Evolutionary conservation across 805 yeast species (phyloP), one percentile per base, ranked within the genome.

Genomic region (Blastobotrys mokoenaii): DNA sequence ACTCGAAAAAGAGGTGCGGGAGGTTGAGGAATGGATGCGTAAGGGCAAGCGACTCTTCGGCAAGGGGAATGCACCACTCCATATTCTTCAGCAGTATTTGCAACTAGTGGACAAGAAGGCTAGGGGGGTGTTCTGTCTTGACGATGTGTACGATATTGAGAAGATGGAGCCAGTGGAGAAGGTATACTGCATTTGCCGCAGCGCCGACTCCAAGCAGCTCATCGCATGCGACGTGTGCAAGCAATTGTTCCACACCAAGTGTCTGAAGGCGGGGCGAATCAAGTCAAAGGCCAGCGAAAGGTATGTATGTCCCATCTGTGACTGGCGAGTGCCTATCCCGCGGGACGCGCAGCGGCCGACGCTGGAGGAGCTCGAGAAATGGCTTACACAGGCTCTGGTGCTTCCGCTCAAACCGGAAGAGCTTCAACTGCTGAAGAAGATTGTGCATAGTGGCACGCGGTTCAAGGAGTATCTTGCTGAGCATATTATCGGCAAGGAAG

Each of bases 211-310:
- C 56, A 95, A 96, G 0, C 79, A 82, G 58, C 86, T 95, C 27
- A 80, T 89, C 41, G 95, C 87, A 62, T 88, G 97, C 69, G 96
- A 87, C 54, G 71, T 72, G 47, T 88, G 97, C 63, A 78, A 84
- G 10, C 95, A 81, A 8, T 88, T 96, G 96, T 95, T 86, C 59
- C 97, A 88, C 59, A 94, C 93, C 1, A 83, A 71, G 62, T 88
- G 97, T 69, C 88, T 88, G 35, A 53, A 54, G 43, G 44, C 55
- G n/a, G 48, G 58, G 1, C 48, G 59, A 17, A 50, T 51, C 17
- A 47, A 54, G 31, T n/a, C 51, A n/a, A 49, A 50, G 41, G 65
- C 63, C 2, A 60, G 65, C 31, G 67, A 62, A n/a, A 61, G 60
- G 9, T 80, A 71, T 51, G 60, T 70, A 11, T 80, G 86, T 62